Base-by-base conservation (phyloP, 371 early-diverging fungal genomes). In the Encephalitozoon cuniculi region DNA sequence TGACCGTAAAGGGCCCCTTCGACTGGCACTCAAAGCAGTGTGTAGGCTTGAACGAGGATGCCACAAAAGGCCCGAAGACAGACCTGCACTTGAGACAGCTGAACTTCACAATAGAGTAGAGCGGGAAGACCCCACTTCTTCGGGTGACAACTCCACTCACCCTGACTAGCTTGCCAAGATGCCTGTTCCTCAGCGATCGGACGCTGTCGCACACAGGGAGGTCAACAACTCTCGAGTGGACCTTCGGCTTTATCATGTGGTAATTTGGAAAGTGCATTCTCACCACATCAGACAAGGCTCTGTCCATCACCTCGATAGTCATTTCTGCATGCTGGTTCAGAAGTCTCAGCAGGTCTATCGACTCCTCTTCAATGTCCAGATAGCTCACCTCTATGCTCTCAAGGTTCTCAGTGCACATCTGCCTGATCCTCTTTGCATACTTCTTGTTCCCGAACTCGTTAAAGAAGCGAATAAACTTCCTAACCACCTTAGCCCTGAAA, bases 131-230 rank as follows among this genome's bases (percentile, higher is more conserved):
- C 51, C 90, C 90, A 0, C 93, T 91, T 74, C 97, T 89, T 54
- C 94, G 88, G 1, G 96, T 95, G 4, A 98, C 94, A 0, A 96
- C 94, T 72, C 99, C 99, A 37, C 88, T 86, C 0, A 97, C 91
- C 51, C 92, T 89, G 43, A 98, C 91, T 43, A 98, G 87, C 52
- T 89, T 90, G 85, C 95, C 95, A 75, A 98, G 84, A 84, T 96
- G 93, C 23, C 76, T 26, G 34, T 86, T 90, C 87, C 95, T 88
- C 77, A 98, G 87, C 43, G 93, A 91, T 73, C 99, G 89, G 37
- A 98, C 87, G 15, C 89, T 89, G 72, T 90, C 90, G 53, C 88
- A 82, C 5, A 90, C 87, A 0, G 96, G 96, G 28, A 96, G 84
- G 71, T 93, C 91, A 3, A 91, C 88, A 65, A 99, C 91, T 37